Percentiles rank a stretch among this genome's conserved stretches.
phyloP scores from a whole-genome alignment of 2,329 filamentous ascomycete species.

The Colletotrichum musae region DNA sequence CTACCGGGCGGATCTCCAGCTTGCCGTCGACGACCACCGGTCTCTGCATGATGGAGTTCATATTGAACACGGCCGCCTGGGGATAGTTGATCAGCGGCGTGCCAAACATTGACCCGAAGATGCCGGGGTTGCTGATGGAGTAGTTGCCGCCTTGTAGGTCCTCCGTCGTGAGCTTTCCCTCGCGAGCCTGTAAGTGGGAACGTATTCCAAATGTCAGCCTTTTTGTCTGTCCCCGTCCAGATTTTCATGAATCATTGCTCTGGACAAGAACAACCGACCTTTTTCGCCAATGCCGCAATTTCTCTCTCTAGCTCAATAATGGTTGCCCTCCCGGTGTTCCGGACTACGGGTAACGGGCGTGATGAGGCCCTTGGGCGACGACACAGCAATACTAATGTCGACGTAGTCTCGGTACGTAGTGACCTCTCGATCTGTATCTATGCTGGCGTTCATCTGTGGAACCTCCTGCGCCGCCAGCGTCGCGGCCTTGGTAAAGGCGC shows the following conservation, averaged over 20 bases:
- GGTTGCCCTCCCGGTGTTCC: slow-evolving; percentile 69
- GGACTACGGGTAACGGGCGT: slow-evolving; percentile 84
- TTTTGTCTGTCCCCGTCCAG: too few species aligned
- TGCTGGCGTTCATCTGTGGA: slow-evolving; percentile 78
- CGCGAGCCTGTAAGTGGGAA: slow-evolving; percentile 65
- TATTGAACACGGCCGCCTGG: slow-evolving; percentile 74
- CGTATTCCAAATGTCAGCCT: not conserved
- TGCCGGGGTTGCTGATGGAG: slow-evolving; percentile 85
- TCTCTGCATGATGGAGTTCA: slow-evolving; percentile 69
- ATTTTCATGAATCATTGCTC: not conserved
- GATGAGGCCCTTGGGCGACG: slow-evolving; percentile 79
- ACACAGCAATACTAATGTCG: slow-evolving; percentile 81
- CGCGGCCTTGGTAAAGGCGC: slow-evolving; percentile 81
- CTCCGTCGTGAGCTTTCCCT: slow-evolving; percentile 83
- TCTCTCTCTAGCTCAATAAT: slow-evolving; percentile 63
- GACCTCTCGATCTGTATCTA: slow-evolving; percentile 71
- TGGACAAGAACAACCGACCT: slow-evolving; percentile 64
- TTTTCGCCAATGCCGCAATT: slow-evolving; percentile 73
- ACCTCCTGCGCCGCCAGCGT: slow-evolving; percentile 77
- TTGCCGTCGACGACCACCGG: slow-evolving; percentile 72
- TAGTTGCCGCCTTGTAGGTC: slow-evolving; percentile 84
- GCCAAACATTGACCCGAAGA: slow-evolving; percentile 67
- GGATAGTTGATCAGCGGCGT: slow-evolving; percentile 85
- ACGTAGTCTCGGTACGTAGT: slow-evolving; percentile 72
- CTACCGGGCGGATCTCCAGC: slow-evolving; percentile 51